Conservation (phyloP, 2,329 filamentous ascomycete genomes). For the Botrytis squamosa region DNA sequence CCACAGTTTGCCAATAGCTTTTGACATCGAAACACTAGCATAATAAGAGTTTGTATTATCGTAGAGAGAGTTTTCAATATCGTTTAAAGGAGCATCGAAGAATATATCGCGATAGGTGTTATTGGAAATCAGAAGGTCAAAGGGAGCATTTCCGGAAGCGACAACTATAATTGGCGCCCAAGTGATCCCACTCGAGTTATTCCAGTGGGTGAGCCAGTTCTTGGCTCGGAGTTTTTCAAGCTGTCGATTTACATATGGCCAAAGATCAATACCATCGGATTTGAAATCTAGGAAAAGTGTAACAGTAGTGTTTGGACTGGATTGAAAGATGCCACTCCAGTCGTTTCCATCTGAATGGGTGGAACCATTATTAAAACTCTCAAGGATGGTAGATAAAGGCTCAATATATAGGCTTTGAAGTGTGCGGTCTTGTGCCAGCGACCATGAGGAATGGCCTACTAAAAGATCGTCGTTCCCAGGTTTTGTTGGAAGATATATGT, state of each 20-base stretch:
- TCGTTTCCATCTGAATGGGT: background rate
- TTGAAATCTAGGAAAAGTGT: constrained; percentile 54
- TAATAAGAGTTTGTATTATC: constrained; percentile 36
- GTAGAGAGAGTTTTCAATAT: constrained; percentile 25
- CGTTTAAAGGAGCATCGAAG: constrained; percentile 47
- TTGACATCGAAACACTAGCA: constrained; percentile 29
- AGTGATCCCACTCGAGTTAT: constrained; percentile 10
- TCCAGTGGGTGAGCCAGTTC: background rate
- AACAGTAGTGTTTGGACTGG: constrained; percentile 24
- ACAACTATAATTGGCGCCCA: constrained; percentile 49
- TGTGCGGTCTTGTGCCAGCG: constrained; percentile 53
- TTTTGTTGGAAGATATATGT: constrained; percentile 58
- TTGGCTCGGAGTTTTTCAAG: constrained; percentile 35
- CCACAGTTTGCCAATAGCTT: constrained; percentile 9
- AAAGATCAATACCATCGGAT: constrained; percentile 42
- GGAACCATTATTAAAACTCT: constrained; percentile 45
- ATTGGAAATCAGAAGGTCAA: constrained; percentile 38
- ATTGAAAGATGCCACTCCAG: constrained; percentile 28
- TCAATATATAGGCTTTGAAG: constrained; percentile 58
- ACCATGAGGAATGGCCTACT: constrained; percentile 55
- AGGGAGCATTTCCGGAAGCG: constrained; percentile 49
- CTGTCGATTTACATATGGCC: constrained; percentile 42
- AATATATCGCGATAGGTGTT: constrained; percentile 45
- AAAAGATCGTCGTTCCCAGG: constrained; percentile 45
- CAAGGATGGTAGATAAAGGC: constrained; percentile 55